Evolutionary conservation across 352 stramenopile species (phyloP), one percentile per base, ranked within the genome.

Genomic region (Globisporangium mamillatum): DNA sequence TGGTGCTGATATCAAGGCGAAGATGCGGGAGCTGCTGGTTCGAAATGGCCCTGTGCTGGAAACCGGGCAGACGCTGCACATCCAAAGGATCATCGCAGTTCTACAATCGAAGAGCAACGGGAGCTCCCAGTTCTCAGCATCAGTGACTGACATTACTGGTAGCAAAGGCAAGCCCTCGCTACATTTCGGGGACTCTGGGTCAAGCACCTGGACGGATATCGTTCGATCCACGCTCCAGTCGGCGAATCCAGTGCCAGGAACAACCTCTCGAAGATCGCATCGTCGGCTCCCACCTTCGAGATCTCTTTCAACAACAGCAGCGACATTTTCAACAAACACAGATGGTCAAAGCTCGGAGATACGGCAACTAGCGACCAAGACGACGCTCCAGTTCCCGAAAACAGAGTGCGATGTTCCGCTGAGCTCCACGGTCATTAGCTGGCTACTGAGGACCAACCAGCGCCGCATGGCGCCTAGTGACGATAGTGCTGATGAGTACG

Each of bases 321-420:
- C 25, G 6, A 38, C 48, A 0, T 36, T 16, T 16, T 48, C 5
- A 16, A 27, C 53, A 36, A 57, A 14, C 25, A 14, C 34, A 41
- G 34, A 14, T 38, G 62, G 55, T 34, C 46, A 48, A 34, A 67
- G 41, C 36, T 80, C 77, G 12, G 60, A 38, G 55, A 60, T 80
- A 60, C 65, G 77, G 54, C 77, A 73, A 27, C 38, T 84, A 2
- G 7, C 25, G 24, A 14, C 53, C 0, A 44, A 16, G 52, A 36
- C 18, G 9, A 84, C 75, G 20, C 18, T n/a, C 7, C 77, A 84
- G 66, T 79, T 82, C 22, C 67, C 75, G 12, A 34, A 54, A 25
- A 75, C 67, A 58, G 72, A 70, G 10, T 80, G 77, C 32, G 75
- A 84, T 53, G 38, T 82, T 38, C 70, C 71, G 8, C 53, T 84